Conservation (phyloP, 768 basidiomycete species). For the Aureoboletus auriporus region DNA sequence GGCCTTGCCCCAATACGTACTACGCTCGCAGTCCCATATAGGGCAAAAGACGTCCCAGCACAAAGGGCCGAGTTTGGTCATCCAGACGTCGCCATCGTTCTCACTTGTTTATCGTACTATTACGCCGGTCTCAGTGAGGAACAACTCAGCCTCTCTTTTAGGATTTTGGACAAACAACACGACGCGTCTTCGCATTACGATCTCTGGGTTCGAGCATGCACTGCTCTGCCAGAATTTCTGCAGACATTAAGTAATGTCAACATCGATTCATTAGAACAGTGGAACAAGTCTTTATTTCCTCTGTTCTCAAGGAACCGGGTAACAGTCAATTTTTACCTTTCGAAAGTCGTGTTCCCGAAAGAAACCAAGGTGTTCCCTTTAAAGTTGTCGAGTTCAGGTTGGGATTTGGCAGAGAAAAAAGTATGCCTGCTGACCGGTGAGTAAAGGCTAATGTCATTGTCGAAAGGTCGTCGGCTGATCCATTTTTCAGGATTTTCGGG, state of each 20-base stretch:
- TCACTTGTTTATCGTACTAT: slow-evolving; percentile 48
- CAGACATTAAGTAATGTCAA: slow-evolving; percentile 40
- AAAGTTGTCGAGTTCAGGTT: slow-evolving; percentile 46
- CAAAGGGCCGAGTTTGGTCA: slow-evolving; percentile 48
- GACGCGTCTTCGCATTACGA: slow-evolving; percentile 41
- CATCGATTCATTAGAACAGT: slow-evolving; percentile 34
- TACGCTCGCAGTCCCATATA: slow-evolving; percentile 48
- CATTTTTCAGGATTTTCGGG: slow-evolving; percentile 39
- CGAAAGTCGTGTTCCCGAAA: slow-evolving; percentile 46
- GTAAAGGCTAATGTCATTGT: not conserved
- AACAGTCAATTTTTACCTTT: slow-evolving; percentile 46
- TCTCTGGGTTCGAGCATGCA: slow-evolving; percentile 29
- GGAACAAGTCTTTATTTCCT: slow-evolving; percentile 25
- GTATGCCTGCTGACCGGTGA: slow-evolving; percentile 7
- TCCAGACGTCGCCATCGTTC: slow-evolving; percentile 1
- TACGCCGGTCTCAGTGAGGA: slow-evolving; percentile 40
- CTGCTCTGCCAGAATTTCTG: slow-evolving; percentile 27
- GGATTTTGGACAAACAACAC: slow-evolving; percentile 36
- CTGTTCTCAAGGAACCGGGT: slow-evolving; percentile 35
- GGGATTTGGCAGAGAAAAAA: slow-evolving; percentile 47
- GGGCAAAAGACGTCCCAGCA: slow-evolving; percentile 48
- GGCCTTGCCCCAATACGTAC: slow-evolving; percentile 21
- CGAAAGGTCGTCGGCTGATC: not conserved
- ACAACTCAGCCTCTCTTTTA: slow-evolving; percentile 37
- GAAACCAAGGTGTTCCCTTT: slow-evolving; percentile 44